Base-by-base conservation (phyloP, 331 rosid genomes). In the Erythrophleum ivorense region DNA sequence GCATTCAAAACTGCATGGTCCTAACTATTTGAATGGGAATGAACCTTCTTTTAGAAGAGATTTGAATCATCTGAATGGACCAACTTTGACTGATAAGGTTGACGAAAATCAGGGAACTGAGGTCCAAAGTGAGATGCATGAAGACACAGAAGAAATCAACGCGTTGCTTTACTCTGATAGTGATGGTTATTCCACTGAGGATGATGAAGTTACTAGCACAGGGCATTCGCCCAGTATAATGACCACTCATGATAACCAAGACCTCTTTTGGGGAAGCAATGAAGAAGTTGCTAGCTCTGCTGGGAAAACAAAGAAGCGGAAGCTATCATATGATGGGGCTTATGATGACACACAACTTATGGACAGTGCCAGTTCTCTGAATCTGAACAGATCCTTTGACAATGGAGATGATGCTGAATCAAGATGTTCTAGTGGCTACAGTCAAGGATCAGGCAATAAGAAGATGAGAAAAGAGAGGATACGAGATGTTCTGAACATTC, bases 161-260 rank as follows among this genome's bases (percentile, higher is more conserved):
- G 99, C 99, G 7, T 85, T 96, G 82, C 97, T 96, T 40, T 92
- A 92, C 88, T 96, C 99, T 0, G 97, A 92, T 15, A 89, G 92
- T 24, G 92, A 92, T 7, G 86, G 86, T 48, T 87, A 83, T 78
- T 86, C 83, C 2, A 78, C 89, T 0, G 94, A 91, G 83, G 98
- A 94, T 9, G 98, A 94, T 76, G 99, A 96, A 86, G 97, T 96
- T 73, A 89, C 98, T 5, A 96, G 99, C 93, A 96, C 99, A 3
- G 99, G 98, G 11, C 99, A 92, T 86, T 94, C 98, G 0, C 98
- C 98, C 0, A 88, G 97, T 73, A 88, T 91, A 34, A 86, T 86
- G 95, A 86, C 97, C 52, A 81, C 86, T 31, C 88, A 85, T 29
- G 90, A 86, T 45, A 75, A 80, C 85, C 88, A 36, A 24, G 82